phyloP scores from a whole-genome alignment of 1,284 basidiomycete genomes.

The Cryptococcus floricola region DNA sequence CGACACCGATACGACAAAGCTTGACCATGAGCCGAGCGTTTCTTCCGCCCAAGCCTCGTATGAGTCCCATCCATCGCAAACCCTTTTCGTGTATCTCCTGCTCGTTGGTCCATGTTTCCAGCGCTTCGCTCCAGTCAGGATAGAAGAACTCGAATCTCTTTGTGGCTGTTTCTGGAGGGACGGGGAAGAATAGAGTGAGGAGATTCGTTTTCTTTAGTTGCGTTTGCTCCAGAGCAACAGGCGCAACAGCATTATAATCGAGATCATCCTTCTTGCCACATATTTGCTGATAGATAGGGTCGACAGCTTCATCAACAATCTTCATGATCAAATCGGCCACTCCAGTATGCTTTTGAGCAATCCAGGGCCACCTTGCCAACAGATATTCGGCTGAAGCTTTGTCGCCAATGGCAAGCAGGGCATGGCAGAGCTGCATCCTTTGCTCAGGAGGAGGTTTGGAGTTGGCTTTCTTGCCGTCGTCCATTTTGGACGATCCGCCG shows the following conservation, averaged over 20 bases:
- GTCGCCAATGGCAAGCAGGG: slow-evolving; percentile 82
- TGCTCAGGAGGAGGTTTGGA: slow-evolving; percentile 60
- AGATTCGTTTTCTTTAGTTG: slow-evolving; percentile 17
- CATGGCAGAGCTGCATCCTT: slow-evolving; percentile 71
- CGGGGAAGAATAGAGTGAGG: slow-evolving; percentile 63
- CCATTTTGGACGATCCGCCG: slow-evolving; percentile 46
- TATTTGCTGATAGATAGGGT: slow-evolving; percentile 62
- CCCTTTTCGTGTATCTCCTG: slow-evolving; percentile 60
- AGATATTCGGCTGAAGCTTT: slow-evolving; percentile 72
- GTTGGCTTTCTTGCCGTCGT: slow-evolving; percentile 33
- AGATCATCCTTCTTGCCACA: slow-evolving; percentile 48
- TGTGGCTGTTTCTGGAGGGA: slow-evolving; percentile 66
- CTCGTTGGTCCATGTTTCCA: slow-evolving; percentile 62
- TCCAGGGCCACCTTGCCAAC: slow-evolving; percentile 78
- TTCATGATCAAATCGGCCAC: slow-evolving; percentile 80
- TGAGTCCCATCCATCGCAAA: slow-evolving; percentile 67
- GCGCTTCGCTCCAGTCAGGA: slow-evolving; percentile 68
- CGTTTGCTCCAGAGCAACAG: slow-evolving; percentile 3
- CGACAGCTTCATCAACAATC: slow-evolving; percentile 63
- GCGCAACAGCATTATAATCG: slow-evolving; percentile 17
- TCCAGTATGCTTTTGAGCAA: slow-evolving; percentile 73
- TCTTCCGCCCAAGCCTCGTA: slow-evolving; percentile 70
- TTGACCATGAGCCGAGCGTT: slow-evolving; percentile 63
- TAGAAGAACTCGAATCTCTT: slow-evolving; percentile 84
- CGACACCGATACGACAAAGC: slow-evolving; percentile 58